A percentile compares a stretch with the other conserved stretches of the same genome.
Evolutionary conservation across 1,139 yeast species (phyloP).

Genomic region (Suhomyces chickasaworum): DNA sequence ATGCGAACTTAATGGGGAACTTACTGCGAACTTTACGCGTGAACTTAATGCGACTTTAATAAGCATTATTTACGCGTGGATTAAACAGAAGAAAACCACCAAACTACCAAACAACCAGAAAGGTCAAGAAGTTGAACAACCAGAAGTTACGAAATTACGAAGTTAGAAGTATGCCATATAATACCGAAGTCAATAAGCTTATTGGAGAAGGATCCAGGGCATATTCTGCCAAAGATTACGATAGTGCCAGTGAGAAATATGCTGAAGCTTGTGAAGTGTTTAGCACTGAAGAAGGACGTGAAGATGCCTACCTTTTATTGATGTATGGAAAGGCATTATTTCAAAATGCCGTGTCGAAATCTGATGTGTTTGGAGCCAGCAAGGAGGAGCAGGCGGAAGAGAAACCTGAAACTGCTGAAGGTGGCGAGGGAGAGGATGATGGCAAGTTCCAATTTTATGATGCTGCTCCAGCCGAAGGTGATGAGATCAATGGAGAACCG

Average conservation of each 20-base stretch:
- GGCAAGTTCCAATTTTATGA: slow-evolving; percentile 58
- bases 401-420: slow-evolving; percentile 25
- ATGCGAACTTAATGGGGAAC: too few species aligned
- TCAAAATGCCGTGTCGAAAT: slow-evolving; percentile 71
- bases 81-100: too few species aligned
- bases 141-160: too few species aligned
- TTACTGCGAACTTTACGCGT: too few species aligned
- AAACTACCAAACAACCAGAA: not conserved
- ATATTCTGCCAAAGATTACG: slow-evolving; percentile 66
- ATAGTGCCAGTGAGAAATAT: slow-evolving; percentile 67
- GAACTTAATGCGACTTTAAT: too few species aligned
- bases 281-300: slow-evolving; percentile 52
- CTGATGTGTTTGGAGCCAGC: slow-evolving; percentile 77
- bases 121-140: too few species aligned
- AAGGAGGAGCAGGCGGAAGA: slow-evolving; percentile 22
- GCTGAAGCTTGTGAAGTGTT: slow-evolving; percentile 72
- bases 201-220: slow-evolving; percentile 62
- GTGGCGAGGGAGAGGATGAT: slow-evolving; percentile 25
- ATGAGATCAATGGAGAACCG: slow-evolving; percentile 27
- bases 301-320: slow-evolving; percentile 71
- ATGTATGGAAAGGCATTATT: slow-evolving; percentile 82
- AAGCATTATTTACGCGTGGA: too few species aligned
- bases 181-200: slow-evolving; percentile 42
- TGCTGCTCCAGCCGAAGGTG: slow-evolving; percentile 52
- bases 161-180: slow-evolving; percentile 31